These are phyloP conservation scores for Stemphylium vesicarium DNA, from an alignment of 2,329 filamentous ascomycete genomes.

Conservation along the genomic window DNA sequence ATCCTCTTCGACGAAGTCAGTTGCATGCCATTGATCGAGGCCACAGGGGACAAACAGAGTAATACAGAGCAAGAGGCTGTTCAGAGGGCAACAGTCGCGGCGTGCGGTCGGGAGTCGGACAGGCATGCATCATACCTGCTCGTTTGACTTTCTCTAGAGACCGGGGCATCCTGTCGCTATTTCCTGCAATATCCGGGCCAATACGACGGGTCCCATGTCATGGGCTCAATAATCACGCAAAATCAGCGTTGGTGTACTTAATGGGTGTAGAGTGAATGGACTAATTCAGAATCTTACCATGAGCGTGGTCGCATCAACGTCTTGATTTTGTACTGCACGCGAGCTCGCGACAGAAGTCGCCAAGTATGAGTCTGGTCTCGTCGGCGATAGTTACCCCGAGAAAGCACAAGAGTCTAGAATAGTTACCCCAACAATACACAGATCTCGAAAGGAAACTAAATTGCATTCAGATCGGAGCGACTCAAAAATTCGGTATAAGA, in stretches of 20 bases:
- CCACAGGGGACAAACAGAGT: not conserved
- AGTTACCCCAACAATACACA: not conserved
- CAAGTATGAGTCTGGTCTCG: slow-evolving; percentile 7
- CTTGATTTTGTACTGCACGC: not conserved
- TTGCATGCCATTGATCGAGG: slow-evolving; percentile 77
- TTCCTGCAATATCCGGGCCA: slow-evolving; percentile 17
- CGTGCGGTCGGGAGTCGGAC: not conserved
- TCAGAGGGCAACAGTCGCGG: not conserved
- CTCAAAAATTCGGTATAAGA: not conserved
- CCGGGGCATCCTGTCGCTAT: not conserved
- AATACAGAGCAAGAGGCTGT: not conserved
- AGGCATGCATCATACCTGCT: not conserved
- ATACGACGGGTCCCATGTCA: not conserved
- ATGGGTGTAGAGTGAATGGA: not conserved
- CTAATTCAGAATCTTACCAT: not conserved
- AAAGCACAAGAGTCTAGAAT: not conserved
- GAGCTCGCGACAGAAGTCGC: slow-evolving; percentile 14
- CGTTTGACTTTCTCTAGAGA: not conserved
- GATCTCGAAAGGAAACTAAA: not conserved
- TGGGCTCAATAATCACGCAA: not conserved
- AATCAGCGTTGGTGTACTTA: not conserved
- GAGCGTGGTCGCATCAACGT: not conserved
- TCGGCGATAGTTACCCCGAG: slow-evolving; percentile 14
- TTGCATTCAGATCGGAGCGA: not conserved
- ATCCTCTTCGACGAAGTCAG: slow-evolving; percentile 77